phyloP scores from a whole-genome alignment of 805 yeast species.

The Ogataea trehalophila region DNA sequence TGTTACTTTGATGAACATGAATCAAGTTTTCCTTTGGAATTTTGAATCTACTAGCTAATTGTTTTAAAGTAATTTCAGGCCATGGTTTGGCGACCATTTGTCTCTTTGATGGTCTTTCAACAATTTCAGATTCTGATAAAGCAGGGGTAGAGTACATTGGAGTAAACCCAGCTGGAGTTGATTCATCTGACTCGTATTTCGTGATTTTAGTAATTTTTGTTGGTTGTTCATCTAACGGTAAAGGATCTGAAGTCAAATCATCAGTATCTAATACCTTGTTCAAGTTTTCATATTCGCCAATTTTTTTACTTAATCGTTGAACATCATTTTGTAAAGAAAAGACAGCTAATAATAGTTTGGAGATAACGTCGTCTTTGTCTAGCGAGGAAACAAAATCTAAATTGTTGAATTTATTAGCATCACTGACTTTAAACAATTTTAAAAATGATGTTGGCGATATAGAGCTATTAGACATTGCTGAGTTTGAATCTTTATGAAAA shows the following conservation, averaged over 20 bases:
- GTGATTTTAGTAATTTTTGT: conserved; percentile 16
- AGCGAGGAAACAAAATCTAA: conserved; percentile 11
- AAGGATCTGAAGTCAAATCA: conserved; percentile 7
- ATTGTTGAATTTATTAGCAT: conserved; percentile 17
- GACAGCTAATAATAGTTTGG: conserved; percentile 17
- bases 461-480: not conserved
- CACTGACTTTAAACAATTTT: conserved; percentile 18
- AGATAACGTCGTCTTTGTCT: conserved; percentile 19
- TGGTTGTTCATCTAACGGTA: conserved; percentile 1
- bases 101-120: conserved; percentile 16
- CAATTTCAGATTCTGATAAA: conserved; percentile 15
- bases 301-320: conserved; percentile 11
- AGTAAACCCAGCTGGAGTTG: conserved; percentile 20
- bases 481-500: no score
- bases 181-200: conserved; percentile 5
- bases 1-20: conserved; percentile 12
- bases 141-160: conserved; percentile 25
- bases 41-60: conserved; percentile 24
- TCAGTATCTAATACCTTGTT: conserved; percentile 15
- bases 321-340: conserved; percentile 17
- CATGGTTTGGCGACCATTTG: conserved; percentile 23
- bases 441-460: conserved; percentile 8
- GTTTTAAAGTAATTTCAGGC: conserved; percentile 26
- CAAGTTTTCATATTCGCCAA: conserved; percentile 18
- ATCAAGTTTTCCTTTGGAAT: conserved; percentile 19